Conservation (phyloP, 208 protist genomes). For the Porcisia deanei region DNA sequence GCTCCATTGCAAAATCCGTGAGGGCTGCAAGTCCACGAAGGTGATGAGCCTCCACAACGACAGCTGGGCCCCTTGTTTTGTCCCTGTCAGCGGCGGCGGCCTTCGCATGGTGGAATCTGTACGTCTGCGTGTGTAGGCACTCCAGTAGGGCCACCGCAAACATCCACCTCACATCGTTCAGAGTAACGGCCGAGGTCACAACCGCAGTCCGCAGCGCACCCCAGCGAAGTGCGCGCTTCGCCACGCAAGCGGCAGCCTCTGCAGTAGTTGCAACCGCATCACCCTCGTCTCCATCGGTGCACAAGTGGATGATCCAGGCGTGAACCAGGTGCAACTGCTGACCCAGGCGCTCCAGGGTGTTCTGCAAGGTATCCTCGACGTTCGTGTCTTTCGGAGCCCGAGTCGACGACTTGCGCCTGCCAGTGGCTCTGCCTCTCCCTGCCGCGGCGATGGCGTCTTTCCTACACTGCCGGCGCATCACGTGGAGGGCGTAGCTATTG, state of each 20-base stretch:
- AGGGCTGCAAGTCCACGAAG: conserved; percentile 22
- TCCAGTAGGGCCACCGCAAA: conserved; percentile 29
- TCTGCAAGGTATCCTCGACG: conserved; percentile 33
- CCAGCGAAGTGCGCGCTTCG: conserved; percentile 15
- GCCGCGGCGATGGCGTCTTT: conserved; percentile 6
- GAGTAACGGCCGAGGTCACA: not conserved
- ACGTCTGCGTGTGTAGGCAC: conserved; percentile 19
- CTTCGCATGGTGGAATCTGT: conserved; percentile 21
- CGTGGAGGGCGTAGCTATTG: conserved; percentile 6
- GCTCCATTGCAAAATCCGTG: conserved; percentile 17
- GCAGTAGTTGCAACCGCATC: not conserved
- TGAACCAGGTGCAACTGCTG: conserved; percentile 35
- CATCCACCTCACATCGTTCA: conserved; percentile 13
- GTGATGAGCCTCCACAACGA: conserved; percentile 17
- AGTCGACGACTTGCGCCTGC: conserved; percentile 7
- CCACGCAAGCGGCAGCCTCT: conserved; percentile 12
- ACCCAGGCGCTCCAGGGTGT: conserved; percentile 28
- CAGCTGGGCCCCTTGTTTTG: not conserved
- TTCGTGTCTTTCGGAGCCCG: not conserved
- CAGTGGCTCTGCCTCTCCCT: not conserved
- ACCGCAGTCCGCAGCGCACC: not conserved
- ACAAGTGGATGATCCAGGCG: conserved; percentile 22
- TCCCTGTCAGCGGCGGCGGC: not conserved
- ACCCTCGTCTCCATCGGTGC: conserved; percentile 4
- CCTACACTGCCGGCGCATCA: conserved; percentile 18